Evolutionary conservation across 1,139 yeast species (phyloP), one percentile per base, ranked within the genome.

Genomic region (Kazachstania sp.): DNA sequence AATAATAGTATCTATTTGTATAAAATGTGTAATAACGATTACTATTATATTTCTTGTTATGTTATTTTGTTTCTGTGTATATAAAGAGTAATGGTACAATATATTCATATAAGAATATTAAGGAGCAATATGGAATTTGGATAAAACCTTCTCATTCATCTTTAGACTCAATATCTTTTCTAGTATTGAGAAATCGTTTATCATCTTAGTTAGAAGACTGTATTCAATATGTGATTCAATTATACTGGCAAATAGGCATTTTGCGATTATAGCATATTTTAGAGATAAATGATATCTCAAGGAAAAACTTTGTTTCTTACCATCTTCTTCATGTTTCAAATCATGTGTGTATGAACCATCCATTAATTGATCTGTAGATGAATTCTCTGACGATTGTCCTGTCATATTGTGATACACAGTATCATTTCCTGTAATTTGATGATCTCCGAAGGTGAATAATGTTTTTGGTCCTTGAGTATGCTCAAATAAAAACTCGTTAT

Each of bases 221-320:
- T 63, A 61, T 41, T 61, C 58, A 11, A 59, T 57, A 44, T 55
- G 53, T 12, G 52, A 51, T 40, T 60, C 61, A 31, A 50, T 53
- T 3, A 59, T 53, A 40, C 51, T 48, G 28, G 47, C 52, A 44
- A 60, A 60, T 19, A 62, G 57, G 46, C 63, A 60, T 45, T 55
- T 56, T 1, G 63, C 63, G 38, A 62, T 57, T 2, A 52, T 50
- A 16, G 60, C 48, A 40, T 57, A 61, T 43, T 62, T 63, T 20
- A 54, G 57, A 2, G 65, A 59, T n/a, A 63, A 46, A 29, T 62
- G 64, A 41, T 63, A 62, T 29, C 60, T 58, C 36, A 56, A 58
- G 16, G 58, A 55, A 48, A 63, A 63, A n/a, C 61, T 60, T 49
- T 62, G 64, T 39, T 52, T 56, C 40, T 12, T 35, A 8, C 3